These are phyloP conservation scores for Aspergillus cavernicola DNA, from an alignment of 495 filamentous ascomycete species.

Conservation along the genomic window DNA sequence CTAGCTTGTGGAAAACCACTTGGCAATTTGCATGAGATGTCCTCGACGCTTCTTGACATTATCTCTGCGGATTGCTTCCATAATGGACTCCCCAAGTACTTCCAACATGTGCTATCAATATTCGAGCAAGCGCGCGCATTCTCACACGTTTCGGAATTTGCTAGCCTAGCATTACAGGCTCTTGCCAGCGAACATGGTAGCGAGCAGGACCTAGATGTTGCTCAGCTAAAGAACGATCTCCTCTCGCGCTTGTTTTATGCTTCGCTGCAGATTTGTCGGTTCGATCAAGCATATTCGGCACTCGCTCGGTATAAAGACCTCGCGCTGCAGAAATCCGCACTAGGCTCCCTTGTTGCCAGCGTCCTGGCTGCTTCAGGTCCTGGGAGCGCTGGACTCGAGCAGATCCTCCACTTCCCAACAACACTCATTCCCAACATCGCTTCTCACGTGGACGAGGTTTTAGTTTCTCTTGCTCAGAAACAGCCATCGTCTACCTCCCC, in stretches of 20 bases:
- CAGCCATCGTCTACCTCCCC: conserved; percentile 34
- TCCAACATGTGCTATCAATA: conserved; percentile 76
- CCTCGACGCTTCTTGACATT: conserved; percentile 63
- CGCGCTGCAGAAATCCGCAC: conserved; percentile 59
- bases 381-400: conserved; percentile 42
- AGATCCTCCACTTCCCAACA: conserved; percentile 66
- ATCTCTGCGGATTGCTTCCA: conserved; percentile 69
- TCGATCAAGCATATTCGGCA: conserved; percentile 77
- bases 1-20: conserved; percentile 42
- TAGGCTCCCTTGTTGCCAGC: conserved; percentile 64
- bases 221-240: conserved; percentile 55
- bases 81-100: conserved; percentile 76
- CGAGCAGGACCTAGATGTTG: conserved; percentile 39
- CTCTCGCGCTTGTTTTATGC: conserved; percentile 80
- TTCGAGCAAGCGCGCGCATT: conserved; percentile 74
- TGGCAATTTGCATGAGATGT: conserved; percentile 47
- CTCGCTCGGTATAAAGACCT: conserved; percentile 66
- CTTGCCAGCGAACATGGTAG: conserved; percentile 37
- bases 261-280: conserved; percentile 69
- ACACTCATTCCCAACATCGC: conserved; percentile 65
- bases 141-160: conserved; percentile 80
- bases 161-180: conserved; percentile 71
- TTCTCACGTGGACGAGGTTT: conserved; percentile 70
- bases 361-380: conserved; percentile 67
- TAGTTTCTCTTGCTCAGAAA: conserved; percentile 51